These are phyloP conservation scores for Oryza brachyantha DNA, from an alignment of 176 grass and related monocot species.

Conservation along the genomic window DNA sequence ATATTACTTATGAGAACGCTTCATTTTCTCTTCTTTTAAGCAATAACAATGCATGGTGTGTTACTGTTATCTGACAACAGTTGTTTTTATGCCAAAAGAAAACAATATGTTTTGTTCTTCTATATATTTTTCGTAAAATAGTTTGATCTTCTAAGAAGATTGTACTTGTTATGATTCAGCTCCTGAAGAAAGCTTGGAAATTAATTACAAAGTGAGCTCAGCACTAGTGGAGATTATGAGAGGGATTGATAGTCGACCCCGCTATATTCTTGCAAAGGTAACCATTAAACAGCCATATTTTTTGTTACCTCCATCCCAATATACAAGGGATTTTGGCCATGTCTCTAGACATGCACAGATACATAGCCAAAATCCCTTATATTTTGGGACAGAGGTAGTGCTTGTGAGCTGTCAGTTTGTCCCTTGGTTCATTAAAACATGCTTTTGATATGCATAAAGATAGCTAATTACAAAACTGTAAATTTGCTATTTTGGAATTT, in stretches of 20 bases:
- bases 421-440: conserved; percentile 2
- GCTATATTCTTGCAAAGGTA: conserved; percentile 98
- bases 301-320: too few species aligned
- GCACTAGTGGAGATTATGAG: conserved; percentile 82
- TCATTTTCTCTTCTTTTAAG: conserved; percentile 1
- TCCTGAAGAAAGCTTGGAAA: conserved; percentile 93
- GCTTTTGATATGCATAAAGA: background rate
- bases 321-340: too few species aligned
- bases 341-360: too few species aligned
- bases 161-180: conserved; percentile 36
- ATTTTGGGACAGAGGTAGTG: too few species aligned
- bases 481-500: background rate
- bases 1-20: background rate
- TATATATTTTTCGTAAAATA: conserved; percentile 3
- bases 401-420: background rate
- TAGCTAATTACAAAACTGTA: background rate
- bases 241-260: conserved; percentile 58
- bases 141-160: conserved; percentile 24
- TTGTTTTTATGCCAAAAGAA: conserved; percentile 12
- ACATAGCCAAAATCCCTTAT: too few species aligned
- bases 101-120: background rate
- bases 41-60: background rate
- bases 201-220: conserved; percentile 96
- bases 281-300: background rate
- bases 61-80: background rate